Evolutionary conservation across 2,329 filamentous ascomycete genomes (phyloP).

Genomic region (Trichoderma sp.): DNA sequence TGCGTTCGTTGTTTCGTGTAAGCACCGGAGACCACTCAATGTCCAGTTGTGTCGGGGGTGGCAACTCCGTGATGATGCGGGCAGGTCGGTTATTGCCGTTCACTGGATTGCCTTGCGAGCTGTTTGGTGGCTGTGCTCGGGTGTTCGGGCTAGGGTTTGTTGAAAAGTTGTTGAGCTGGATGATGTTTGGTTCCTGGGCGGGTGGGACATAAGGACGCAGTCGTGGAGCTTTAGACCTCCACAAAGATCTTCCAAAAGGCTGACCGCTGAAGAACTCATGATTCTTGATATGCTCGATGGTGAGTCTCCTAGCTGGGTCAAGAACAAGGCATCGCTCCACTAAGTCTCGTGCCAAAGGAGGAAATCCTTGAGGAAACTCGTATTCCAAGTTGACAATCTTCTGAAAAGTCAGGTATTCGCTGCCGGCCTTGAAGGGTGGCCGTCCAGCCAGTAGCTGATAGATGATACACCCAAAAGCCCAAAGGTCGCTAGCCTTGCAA

Average conservation of each 20-base stretch:
- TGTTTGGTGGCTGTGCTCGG: slow-evolving; percentile 35
- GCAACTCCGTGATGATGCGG: slow-evolving; percentile 88
- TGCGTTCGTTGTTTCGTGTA: slow-evolving; percentile 87
- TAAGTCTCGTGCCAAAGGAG: slow-evolving; percentile 79
- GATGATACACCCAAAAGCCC: slow-evolving; percentile 98
- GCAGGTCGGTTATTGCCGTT: slow-evolving; percentile 63
- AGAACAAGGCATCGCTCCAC: slow-evolving; percentile 88
- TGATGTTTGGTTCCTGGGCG: slow-evolving; percentile 69
- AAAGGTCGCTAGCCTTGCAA: slow-evolving; percentile 95
- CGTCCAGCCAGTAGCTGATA: slow-evolving; percentile 95
- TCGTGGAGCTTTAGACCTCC: slow-evolving; percentile 86
- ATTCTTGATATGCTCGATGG: slow-evolving; percentile 94
- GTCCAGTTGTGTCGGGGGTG: slow-evolving; percentile 93
- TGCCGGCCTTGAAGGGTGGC: slow-evolving; percentile 92
- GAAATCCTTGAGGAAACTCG: slow-evolving; percentile 87
- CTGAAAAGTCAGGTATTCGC: slow-evolving; percentile 97
- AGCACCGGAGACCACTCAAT: slow-evolving; percentile 98
- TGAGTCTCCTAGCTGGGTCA: slow-evolving; percentile 80
- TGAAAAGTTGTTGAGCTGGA: slow-evolving; percentile 67
- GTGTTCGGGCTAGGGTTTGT: slow-evolving; percentile 30
- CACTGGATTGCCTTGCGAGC: slow-evolving; percentile 39
- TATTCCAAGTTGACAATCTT: slow-evolving; percentile 97
- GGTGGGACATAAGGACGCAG: slow-evolving; percentile 82
- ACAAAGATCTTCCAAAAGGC: slow-evolving; percentile 78
- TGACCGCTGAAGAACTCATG: slow-evolving; percentile 94